A percentile compares a stretch with the other conserved stretches of the same genome.
These are phyloP conservation scores for Phytophthora sp. DNA, from an alignment of 352 stramenopile genomes.

Conservation along the genomic window DNA sequence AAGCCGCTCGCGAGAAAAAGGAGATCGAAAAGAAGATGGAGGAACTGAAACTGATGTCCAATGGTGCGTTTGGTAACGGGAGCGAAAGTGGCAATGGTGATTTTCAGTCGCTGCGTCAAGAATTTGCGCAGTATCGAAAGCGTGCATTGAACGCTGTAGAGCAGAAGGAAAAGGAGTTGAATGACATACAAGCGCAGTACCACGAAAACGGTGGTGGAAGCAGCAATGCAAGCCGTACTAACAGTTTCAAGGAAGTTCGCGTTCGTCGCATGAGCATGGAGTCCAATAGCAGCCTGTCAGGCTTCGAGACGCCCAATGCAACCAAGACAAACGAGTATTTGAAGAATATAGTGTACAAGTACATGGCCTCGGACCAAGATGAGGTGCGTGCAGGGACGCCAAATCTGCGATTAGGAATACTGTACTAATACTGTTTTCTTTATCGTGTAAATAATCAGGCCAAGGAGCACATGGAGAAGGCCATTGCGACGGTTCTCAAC, in stretches of 20 bases:
- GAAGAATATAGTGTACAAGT: slow-evolving; percentile 93
- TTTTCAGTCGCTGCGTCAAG: slow-evolving; percentile 69
- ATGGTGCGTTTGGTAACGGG: slow-evolving; percentile 36
- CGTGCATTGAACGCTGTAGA: slow-evolving; percentile 79
- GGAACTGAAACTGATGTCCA: slow-evolving; percentile 56
- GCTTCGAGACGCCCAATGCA: slow-evolving; percentile 80
- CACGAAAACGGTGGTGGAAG: slow-evolving; percentile 47
- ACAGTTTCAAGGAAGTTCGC: slow-evolving; percentile 50
- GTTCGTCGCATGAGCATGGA: slow-evolving; percentile 77
- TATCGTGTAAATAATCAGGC: slow-evolving; percentile 40
- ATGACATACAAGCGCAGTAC: slow-evolving; percentile 69
- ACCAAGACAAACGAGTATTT: slow-evolving; percentile 90
- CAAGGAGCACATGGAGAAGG: slow-evolving; percentile 91
- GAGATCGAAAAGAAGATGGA: slow-evolving; percentile 80
- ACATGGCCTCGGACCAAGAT: slow-evolving; percentile 88
- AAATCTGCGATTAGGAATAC: not conserved
- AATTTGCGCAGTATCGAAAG: slow-evolving; percentile 84
- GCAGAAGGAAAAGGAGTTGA: slow-evolving; percentile 84
- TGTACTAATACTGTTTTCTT: slow-evolving; percentile 8
- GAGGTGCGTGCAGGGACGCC: slow-evolving; percentile 43
- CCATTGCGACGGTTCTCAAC: slow-evolving; percentile 88
- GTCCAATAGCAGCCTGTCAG: slow-evolving; percentile 80
- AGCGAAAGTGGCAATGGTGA: slow-evolving; percentile 48
- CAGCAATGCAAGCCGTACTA: slow-evolving; percentile 43
- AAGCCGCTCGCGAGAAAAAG: slow-evolving; percentile 75